Evolutionary conservation across 352 stramenopile species (phyloP).

Genomic region (Phytophthora cryptogea): DNA sequence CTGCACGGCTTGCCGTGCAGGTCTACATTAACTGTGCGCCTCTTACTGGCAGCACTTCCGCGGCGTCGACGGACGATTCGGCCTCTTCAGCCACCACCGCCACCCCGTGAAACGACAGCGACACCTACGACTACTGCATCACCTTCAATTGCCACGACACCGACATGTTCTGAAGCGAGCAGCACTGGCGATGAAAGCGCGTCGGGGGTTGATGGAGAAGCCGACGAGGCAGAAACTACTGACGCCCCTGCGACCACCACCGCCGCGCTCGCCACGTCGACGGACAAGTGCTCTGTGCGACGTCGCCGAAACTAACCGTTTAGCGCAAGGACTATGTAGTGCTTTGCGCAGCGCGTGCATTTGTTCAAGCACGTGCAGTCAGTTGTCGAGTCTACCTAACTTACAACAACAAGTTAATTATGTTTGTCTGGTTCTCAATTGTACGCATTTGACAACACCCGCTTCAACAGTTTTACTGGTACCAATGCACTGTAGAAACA

Average conservation of each 20-base stretch:
- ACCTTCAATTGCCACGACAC: background rate
- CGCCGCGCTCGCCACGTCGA: background rate
- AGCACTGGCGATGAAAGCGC: slow-evolving; percentile 1
- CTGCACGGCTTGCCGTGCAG: slow-evolving; percentile 43
- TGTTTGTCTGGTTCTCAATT: no score
- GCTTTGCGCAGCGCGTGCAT: no score
- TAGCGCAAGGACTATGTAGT: no score
- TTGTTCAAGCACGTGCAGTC: no score
- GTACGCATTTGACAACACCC: background rate
- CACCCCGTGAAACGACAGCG: no score
- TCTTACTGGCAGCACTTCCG: background rate
- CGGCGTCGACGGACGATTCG: no score
- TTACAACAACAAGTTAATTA: background rate
- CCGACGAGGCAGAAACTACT: slow-evolving; percentile 5
- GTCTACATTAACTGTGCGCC: slow-evolving; percentile 16
- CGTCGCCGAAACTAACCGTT: slow-evolving; percentile 17
- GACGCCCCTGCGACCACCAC: slow-evolving; percentile 4
- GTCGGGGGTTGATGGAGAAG: slow-evolving; percentile 13
- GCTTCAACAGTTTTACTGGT: slow-evolving; percentile 1
- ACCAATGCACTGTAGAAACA: slow-evolving; percentile 8
- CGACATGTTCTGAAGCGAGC: slow-evolving; percentile 6
- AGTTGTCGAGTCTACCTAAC: background rate
- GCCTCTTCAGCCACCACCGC: background rate
- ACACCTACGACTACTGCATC: slow-evolving; percentile 1
- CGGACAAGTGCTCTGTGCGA: no score